Percentiles rank a stretch among this genome's conserved stretches.
These are phyloP conservation scores for Dioscorea cayenensis DNA, from an alignment of 116 monocot species.

Conservation along the genomic window DNA sequence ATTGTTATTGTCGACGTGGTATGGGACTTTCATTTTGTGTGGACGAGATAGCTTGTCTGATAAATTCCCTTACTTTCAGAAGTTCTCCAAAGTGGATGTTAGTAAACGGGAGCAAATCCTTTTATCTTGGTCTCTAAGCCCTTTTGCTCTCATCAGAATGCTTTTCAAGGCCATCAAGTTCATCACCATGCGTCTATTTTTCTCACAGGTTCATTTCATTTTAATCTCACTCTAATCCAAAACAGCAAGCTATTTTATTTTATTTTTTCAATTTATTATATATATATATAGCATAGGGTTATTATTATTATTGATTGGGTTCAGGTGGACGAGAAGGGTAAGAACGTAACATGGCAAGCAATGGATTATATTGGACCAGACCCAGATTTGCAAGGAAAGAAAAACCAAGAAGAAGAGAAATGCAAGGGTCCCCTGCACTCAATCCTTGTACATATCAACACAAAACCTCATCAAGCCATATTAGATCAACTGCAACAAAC, in stretches of 20 bases:
- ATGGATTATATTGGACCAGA: slow-evolving; percentile 72
- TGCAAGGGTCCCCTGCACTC: not conserved
- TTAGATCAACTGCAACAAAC: slow-evolving; percentile 12
- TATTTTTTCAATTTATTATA: no score
- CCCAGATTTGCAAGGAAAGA: slow-evolving; percentile 11
- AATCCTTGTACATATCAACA: not conserved
- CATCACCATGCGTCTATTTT: slow-evolving; percentile 25
- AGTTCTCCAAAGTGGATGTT: slow-evolving; percentile 20
- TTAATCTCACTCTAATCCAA: no score
- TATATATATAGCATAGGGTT: no score
- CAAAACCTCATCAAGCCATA: not conserved
- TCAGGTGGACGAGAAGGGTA: slow-evolving; percentile 44
- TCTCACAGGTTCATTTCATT: slow-evolving; percentile 32
- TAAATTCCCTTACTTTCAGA: slow-evolving; percentile 34
- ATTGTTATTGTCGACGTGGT: slow-evolving; percentile 47
- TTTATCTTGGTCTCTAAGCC: slow-evolving; percentile 42
- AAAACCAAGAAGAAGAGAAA: no score
- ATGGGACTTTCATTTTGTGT: slow-evolving; percentile 31
- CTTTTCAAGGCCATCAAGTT: slow-evolving; percentile 41
- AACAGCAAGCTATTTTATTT: no score
- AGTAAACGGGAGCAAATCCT: slow-evolving; percentile 41
- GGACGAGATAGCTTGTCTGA: slow-evolving; percentile 20
- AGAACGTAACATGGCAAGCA: slow-evolving; percentile 61
- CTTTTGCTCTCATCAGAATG: slow-evolving; percentile 18
- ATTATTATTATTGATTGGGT: not conserved